phyloP scores from a whole-genome alignment of 2,329 filamentous ascomycete genomes.

The Kalaharituber pfeilii region DNA sequence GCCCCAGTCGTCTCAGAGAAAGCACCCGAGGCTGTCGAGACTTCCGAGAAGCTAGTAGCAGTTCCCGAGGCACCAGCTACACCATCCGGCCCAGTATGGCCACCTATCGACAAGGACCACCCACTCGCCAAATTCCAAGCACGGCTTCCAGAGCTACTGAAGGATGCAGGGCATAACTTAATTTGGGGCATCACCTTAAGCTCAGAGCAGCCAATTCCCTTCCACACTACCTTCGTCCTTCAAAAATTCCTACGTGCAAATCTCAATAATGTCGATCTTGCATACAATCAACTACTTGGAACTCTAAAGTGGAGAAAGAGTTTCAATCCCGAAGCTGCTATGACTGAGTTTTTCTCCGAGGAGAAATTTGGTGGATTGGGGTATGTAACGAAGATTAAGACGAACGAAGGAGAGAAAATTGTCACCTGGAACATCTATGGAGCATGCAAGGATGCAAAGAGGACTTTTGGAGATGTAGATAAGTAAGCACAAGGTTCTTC shows the following conservation, averaged over 20 bases:
- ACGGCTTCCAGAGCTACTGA: conserved; percentile 40
- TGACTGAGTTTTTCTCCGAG: conserved; percentile 44
- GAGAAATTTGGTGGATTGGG: conserved; percentile 62
- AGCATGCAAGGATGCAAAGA: conserved; percentile 59
- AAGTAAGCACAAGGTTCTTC: conserved; percentile 38
- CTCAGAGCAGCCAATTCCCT: conserved; percentile 31
- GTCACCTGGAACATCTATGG: conserved; percentile 93
- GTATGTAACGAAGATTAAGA: conserved; percentile 56
- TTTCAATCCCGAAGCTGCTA: conserved; percentile 50
- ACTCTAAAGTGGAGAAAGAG: conserved; percentile 71
- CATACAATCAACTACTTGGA: conserved; percentile 58
- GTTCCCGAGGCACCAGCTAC: not conserved
- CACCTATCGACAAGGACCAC: conserved; percentile 11
- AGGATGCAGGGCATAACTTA: conserved; percentile 44
- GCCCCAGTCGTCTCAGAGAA: not conserved
- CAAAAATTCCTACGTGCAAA: conserved; percentile 93
- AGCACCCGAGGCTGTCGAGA: not conserved
- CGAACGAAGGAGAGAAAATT: conserved; percentile 41
- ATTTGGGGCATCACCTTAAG: conserved; percentile 70
- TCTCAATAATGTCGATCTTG: conserved; percentile 52
- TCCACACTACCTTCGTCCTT: conserved; percentile 66
- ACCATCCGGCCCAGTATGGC: conserved; percentile 7
- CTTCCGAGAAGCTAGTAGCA: not conserved
- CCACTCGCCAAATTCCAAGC: conserved; percentile 39
- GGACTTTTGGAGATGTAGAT: conserved; percentile 64